These are phyloP conservation scores for Colletotrichum tamarilloi DNA, from an alignment of 2,329 filamentous ascomycete genomes.

Conservation along the genomic window DNA sequence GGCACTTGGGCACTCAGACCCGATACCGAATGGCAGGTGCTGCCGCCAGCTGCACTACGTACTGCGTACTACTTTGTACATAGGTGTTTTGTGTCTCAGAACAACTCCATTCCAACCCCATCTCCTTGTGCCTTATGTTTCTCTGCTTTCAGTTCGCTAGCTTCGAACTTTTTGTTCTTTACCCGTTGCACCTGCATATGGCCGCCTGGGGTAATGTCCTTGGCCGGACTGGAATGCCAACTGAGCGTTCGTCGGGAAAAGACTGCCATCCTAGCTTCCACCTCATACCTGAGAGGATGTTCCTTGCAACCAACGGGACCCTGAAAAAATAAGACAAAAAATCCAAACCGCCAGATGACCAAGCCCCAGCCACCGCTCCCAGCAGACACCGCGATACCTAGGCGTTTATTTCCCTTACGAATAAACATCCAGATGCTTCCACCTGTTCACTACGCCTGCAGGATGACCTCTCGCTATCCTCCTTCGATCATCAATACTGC, in stretches of 20 bases:
- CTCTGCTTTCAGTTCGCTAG: background rate
- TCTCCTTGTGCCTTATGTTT: background rate
- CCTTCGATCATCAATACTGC: too few relatives aligned
- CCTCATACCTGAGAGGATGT: conserved; percentile 21
- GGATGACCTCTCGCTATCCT: background rate
- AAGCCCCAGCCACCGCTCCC: conserved; percentile 18
- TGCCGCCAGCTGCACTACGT: background rate
- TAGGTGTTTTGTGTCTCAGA: background rate
- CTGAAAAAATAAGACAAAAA: conserved; percentile 19
- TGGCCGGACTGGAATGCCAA: background rate
- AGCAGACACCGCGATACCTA: background rate
- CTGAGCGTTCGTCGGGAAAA: conserved; percentile 1
- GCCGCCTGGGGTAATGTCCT: background rate
- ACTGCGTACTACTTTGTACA: too few relatives aligned
- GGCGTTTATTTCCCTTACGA: background rate
- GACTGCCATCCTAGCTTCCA: conserved; percentile 12
- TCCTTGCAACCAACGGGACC: conserved; percentile 25
- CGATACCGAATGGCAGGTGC: conserved; percentile 14
- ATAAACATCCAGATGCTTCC: background rate
- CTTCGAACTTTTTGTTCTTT: background rate
- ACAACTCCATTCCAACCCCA: background rate
- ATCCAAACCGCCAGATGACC: conserved; percentile 8
- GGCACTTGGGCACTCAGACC: background rate
- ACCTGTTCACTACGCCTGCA: too few relatives aligned
- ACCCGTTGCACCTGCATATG: conserved; percentile 12